These are phyloP conservation scores for Herpotrichia juniperi DNA, from an alignment of 2,329 filamentous ascomycete species.

Conservation along the genomic window DNA sequence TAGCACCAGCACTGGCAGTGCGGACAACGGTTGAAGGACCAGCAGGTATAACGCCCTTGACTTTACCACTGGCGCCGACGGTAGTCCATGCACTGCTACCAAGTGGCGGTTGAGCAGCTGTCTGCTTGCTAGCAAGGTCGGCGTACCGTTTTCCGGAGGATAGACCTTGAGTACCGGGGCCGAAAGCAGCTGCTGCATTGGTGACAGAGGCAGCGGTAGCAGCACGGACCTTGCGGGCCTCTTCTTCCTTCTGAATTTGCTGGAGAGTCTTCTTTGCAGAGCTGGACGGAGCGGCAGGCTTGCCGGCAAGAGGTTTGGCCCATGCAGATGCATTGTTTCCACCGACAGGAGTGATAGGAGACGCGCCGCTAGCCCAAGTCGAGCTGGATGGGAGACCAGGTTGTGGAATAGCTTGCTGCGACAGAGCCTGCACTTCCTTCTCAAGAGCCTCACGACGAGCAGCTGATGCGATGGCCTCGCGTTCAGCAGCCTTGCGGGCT, in stretches of 20 bases:
- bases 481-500: conserved; percentile 88
- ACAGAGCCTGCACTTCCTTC: conserved; percentile 73
- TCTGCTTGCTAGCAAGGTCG: conserved; percentile 84
- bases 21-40: conserved; percentile 54
- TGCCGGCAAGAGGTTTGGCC: conserved; percentile 64
- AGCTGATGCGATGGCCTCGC: conserved; percentile 79
- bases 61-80: conserved; percentile 91
- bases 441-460: conserved; percentile 79
- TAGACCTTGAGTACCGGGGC: conserved; percentile 50
- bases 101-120: conserved; percentile 52
- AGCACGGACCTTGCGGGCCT: conserved; percentile 81
- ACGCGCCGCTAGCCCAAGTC: conserved; percentile 81
- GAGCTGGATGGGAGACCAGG: conserved; percentile 85
- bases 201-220: conserved; percentile 57
- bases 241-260: conserved; percentile 97
- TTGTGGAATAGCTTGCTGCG: conserved; percentile 62
- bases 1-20: conserved; percentile 55
- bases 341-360: conserved; percentile 66
- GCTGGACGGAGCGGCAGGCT: conserved; percentile 49
- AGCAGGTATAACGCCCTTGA: conserved; percentile 70
- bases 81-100: conserved; percentile 81
- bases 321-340: conserved; percentile 60
- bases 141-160: conserved; percentile 84
- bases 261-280: conserved; percentile 84
- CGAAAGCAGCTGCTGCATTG: conserved; percentile 50